phyloP scores from a whole-genome alignment of 371 early-diverging fungal species.

The Blakeslea trispora region DNA sequence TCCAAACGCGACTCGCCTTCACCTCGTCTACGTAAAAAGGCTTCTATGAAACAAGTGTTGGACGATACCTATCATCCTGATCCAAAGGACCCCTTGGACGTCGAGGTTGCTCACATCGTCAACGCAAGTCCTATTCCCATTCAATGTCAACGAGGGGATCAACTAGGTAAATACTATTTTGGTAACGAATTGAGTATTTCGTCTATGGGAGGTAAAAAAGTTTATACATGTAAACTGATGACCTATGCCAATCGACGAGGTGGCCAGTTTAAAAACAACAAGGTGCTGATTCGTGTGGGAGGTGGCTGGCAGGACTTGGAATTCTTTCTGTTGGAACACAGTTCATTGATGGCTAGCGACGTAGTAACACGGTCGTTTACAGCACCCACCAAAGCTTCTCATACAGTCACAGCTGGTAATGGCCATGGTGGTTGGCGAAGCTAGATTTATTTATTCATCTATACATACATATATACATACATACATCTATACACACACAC shows the following conservation, averaged over 20 bases:
- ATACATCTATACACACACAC: no score
- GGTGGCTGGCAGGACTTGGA: conserved; percentile 74
- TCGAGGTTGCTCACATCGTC: conserved; percentile 59
- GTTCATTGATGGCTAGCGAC: conserved; percentile 39
- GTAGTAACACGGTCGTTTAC: conserved; percentile 25
- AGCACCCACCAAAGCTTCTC: neutral
- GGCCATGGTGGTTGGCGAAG: neutral
- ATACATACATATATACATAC: no score
- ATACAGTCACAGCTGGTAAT: neutral
- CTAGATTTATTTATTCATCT: neutral
- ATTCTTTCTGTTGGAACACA: conserved; percentile 49
- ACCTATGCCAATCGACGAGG: conserved; percentile 36
- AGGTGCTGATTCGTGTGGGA: conserved; percentile 67
- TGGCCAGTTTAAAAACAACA: conserved; percentile 34
- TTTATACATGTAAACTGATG: conserved; percentile 55
- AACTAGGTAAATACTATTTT: conserved; percentile 58
- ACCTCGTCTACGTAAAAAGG: conserved; percentile 27
- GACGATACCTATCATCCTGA: conserved; percentile 41
- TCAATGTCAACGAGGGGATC: conserved; percentile 43
- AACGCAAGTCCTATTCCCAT: conserved; percentile 56
- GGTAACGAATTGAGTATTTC: conserved; percentile 54
- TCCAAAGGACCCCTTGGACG: conserved; percentile 55
- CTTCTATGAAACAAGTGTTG: conserved; percentile 7
- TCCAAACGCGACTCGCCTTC: no score
- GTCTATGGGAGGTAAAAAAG: conserved; percentile 45